phyloP scores from a whole-genome alignment of 306 rosid species.

The Lotus japonicus region DNA sequence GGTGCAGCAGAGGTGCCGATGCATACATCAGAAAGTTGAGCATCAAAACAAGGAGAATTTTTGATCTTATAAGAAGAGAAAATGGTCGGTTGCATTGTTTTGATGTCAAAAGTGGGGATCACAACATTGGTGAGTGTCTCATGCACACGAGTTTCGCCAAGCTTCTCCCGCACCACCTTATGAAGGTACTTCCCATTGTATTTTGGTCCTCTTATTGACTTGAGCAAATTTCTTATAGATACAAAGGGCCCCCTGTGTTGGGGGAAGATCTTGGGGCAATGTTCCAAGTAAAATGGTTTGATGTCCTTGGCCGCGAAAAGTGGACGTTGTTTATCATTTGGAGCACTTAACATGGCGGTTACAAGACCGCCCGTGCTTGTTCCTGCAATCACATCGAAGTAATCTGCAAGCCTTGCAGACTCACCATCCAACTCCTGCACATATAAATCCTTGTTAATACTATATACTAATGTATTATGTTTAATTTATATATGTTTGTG shows the following conservation, averaged over 20 bases:
- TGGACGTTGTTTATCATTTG: slow-evolving; percentile 44
- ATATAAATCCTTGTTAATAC: neutral
- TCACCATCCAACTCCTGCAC: slow-evolving; percentile 55
- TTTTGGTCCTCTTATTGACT: slow-evolving; percentile 50
- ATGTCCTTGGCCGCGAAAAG: slow-evolving; percentile 52
- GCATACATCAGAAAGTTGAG: slow-evolving; percentile 46
- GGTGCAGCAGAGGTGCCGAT: slow-evolving; percentile 54
- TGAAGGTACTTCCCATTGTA: slow-evolving; percentile 64
- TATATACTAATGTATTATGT: too few relatives aligned
- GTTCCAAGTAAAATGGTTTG: slow-evolving; percentile 40
- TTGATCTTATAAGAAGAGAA: slow-evolving; percentile 39
- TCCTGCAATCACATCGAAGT: slow-evolving; percentile 62
- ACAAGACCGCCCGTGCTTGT: slow-evolving; percentile 71
- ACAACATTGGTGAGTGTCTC: slow-evolving; percentile 64
- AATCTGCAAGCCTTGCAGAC: slow-evolving; percentile 58
- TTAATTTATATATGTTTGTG: too few relatives aligned
- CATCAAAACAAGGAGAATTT: slow-evolving; percentile 27
- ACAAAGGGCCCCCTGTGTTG: slow-evolving; percentile 21
- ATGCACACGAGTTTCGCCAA: slow-evolving; percentile 43
- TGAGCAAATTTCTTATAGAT: neutral
- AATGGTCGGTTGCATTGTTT: slow-evolving; percentile 36
- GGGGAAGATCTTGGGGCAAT: slow-evolving; percentile 51
- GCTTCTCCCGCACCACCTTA: slow-evolving; percentile 33
- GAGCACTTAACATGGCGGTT: slow-evolving; percentile 55
- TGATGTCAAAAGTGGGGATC: slow-evolving; percentile 46